Percentiles rank a stretch among this genome's conserved stretches.
Conservation (phyloP, 768 basidiomycete genomes). For the Amanita phalloides region DNA sequence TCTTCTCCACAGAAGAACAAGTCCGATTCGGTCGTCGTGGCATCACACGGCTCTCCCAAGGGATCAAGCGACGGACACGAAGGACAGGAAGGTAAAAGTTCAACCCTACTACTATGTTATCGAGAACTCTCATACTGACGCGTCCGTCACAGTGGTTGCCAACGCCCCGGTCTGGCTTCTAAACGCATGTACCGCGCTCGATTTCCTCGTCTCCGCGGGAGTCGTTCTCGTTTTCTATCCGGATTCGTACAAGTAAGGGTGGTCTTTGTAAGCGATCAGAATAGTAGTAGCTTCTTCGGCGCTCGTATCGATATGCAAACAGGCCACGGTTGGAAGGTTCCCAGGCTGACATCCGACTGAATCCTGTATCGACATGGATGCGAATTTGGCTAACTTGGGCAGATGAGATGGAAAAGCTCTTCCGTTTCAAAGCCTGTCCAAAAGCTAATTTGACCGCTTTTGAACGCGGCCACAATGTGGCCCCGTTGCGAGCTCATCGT, state of each 20-base stretch:
- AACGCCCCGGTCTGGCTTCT: slow-evolving; percentile 69
- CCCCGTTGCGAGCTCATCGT: slow-evolving; percentile 23
- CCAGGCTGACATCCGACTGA: slow-evolving; percentile 10
- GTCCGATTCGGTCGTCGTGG: slow-evolving; percentile 12
- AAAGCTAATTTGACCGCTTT: slow-evolving; percentile 47
- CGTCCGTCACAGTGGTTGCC: slow-evolving; percentile 28
- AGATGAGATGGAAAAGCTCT: slow-evolving; percentile 8
- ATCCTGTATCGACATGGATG: slow-evolving; percentile 21
- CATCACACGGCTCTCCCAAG: background rate
- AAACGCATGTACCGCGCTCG: slow-evolving; percentile 67
- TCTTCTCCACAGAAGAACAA: slow-evolving; percentile 18
- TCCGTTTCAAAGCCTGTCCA: slow-evolving; percentile 35
- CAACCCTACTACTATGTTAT: background rate
- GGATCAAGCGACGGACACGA: slow-evolving; percentile 13
- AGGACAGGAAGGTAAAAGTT: slow-evolving; percentile 19
- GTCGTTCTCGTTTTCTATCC: slow-evolving; percentile 21
- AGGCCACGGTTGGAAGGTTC: too few species aligned
- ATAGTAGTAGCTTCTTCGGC: slow-evolving; percentile 19
- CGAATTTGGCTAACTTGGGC: slow-evolving; percentile 17
- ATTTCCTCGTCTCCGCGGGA: slow-evolving; percentile 40
- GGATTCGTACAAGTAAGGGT: slow-evolving; percentile 43
- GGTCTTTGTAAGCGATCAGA: slow-evolving; percentile 40
- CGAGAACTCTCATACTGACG: slow-evolving; percentile 4
- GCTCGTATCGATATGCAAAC: slow-evolving; percentile 19
- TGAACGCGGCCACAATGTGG: slow-evolving; percentile 36